These are phyloP conservation scores for Medicago ruthenica DNA, from an alignment of 306 rosid genomes.

Conservation along the genomic window DNA sequence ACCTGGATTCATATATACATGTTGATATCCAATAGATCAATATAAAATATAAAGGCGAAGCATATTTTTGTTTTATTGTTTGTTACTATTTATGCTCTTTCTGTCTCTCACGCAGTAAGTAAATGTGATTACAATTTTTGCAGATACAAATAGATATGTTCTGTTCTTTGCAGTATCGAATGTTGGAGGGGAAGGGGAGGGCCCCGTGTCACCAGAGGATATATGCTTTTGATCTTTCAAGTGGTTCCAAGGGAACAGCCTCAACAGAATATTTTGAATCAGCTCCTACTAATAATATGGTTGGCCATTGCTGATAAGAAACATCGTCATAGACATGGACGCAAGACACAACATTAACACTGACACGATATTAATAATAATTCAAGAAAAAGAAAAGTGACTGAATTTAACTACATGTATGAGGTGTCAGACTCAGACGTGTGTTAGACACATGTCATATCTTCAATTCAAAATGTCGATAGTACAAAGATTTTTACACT, in stretches of 20 bases:
- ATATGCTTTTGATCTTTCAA: constrained; percentile 40
- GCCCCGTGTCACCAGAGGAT: constrained; percentile 30
- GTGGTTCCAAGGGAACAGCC: constrained; percentile 62
- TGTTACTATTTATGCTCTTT: constrained; percentile 30
- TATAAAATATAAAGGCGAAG: no score
- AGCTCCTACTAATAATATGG: constrained; percentile 48
- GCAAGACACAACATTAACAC: no score
- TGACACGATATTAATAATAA: no score
- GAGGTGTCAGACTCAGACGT: no score
- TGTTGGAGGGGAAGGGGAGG: constrained; percentile 26
- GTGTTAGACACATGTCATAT: no score
- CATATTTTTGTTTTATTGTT: constrained; percentile 39
- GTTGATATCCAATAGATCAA: neutral
- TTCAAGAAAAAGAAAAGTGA: no score
- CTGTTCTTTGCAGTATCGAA: constrained; percentile 33
- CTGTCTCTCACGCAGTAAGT: neutral
- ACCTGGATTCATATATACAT: constrained; percentile 46
- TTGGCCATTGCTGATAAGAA: constrained; percentile 39
- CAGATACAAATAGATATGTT: constrained; percentile 56
- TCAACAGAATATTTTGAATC: constrained; percentile 61
- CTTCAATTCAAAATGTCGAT: no score
- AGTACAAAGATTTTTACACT: no score
- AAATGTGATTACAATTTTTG: constrained; percentile 39
- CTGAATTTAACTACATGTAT: no score
- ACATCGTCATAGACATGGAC: no score